A percentile compares a stretch with the other conserved stretches of the same genome.
Conservation (phyloP, 495 filamentous ascomycete species). For the Penicillium bovifimosum region DNA sequence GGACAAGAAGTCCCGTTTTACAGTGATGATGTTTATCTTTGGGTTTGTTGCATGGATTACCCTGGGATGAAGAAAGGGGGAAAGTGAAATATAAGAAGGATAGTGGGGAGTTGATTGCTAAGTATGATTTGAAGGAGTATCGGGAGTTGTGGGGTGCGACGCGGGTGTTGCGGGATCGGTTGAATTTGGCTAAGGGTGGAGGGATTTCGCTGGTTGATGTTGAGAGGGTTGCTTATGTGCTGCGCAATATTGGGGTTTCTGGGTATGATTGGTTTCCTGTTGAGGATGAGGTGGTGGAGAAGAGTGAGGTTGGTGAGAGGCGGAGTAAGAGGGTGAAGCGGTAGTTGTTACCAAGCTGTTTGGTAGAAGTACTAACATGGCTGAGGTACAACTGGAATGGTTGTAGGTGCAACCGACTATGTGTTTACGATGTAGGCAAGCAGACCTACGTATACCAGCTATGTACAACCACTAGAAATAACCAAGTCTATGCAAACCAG, state of each 20-base stretch:
- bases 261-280: conserved; percentile 9
- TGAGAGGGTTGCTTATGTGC: conserved; percentile 64
- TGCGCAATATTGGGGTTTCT: conserved; percentile 31
- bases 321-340: background rate
- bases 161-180: conserved; percentile 37
- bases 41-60: conserved; percentile 45
- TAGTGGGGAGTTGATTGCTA: conserved; percentile 47
- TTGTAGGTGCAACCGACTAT: background rate
- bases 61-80: background rate
- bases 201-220: conserved; percentile 51
- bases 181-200: conserved; percentile 24
- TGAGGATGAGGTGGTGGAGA: background rate
- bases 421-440: background rate
- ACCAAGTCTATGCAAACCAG: conserved; percentile 5
- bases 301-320: background rate
- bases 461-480: background rate
- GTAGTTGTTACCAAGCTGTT: background rate
- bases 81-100: conserved; percentile 18
- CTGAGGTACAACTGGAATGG: background rate
- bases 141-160: conserved; percentile 43
- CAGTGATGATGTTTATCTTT: conserved; percentile 69
- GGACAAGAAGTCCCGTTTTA: conserved; percentile 60
- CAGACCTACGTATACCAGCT: background rate
- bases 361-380: no score
- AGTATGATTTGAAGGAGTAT: conserved; percentile 65